Percentiles rank a stretch among this genome's conserved stretches.
These are phyloP conservation scores for Phalaenopsis aphrodite DNA, from an alignment of 106 monocot genomes.

Conservation along the genomic window DNA sequence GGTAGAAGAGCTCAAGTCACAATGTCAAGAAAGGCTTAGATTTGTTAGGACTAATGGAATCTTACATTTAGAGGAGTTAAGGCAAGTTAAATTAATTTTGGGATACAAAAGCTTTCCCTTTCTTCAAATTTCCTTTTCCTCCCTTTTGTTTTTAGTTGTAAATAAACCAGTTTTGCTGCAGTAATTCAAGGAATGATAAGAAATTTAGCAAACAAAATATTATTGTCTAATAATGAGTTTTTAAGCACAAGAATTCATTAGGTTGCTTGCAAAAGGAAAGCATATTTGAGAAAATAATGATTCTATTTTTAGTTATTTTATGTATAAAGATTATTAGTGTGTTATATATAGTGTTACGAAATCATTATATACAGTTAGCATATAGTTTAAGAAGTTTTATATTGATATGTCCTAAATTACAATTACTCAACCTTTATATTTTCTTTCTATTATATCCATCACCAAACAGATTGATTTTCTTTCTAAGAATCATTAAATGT, in stretches of 20 bases:
- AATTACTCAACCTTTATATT: background rate
- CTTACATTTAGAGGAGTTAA: constrained; percentile 19
- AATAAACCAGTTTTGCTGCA: background rate
- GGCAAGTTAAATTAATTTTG: constrained; percentile 22
- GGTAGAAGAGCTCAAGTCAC: constrained; percentile 69
- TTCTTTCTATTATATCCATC: no score
- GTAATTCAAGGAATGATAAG: no score
- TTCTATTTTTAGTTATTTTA: background rate
- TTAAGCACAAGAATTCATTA: background rate
- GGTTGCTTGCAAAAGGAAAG: background rate
- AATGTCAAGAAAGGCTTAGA: constrained; percentile 64
- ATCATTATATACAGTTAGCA: background rate
- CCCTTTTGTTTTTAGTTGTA: background rate
- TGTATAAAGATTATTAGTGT: no score
- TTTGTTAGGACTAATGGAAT: constrained; percentile 25
- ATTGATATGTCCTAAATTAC: background rate
- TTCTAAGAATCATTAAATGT: background rate
- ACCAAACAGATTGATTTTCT: no score
- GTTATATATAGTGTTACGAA: no score
- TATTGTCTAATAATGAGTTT: background rate
- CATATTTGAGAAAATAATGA: background rate
- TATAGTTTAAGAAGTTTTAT: background rate
- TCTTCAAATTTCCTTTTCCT: background rate
- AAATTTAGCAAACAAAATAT: no score
- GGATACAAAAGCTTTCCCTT: background rate